Conservation (phyloP, 352 stramenopile species). For the Globisporangium radiosum region DNA sequence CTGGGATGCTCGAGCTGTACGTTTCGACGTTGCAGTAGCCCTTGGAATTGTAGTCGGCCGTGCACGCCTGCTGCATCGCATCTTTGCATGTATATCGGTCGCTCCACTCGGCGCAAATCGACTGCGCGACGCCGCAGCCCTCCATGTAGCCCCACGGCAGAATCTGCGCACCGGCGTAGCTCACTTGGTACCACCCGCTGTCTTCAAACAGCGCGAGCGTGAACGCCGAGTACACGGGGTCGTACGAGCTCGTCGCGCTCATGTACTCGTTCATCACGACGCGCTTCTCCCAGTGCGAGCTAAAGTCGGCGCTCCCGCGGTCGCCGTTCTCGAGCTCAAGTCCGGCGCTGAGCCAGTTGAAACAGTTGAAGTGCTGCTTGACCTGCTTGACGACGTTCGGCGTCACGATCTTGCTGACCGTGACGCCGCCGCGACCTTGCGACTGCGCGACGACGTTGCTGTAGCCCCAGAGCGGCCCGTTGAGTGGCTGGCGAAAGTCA, state of each 20-base stretch:
- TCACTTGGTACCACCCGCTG: slow-evolving; percentile 77
- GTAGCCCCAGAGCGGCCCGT: slow-evolving; percentile 51
- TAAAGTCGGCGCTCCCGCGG: slow-evolving; percentile 48
- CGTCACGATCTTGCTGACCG: slow-evolving; percentile 70
- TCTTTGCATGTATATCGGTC: slow-evolving; percentile 61
- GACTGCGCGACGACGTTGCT: slow-evolving; percentile 55
- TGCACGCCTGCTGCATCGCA: slow-evolving; percentile 37
- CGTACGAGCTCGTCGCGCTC: slow-evolving; percentile 69
- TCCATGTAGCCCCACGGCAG: slow-evolving; percentile 70
- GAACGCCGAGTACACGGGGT: slow-evolving; percentile 64
- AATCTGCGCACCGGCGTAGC: slow-evolving; percentile 45
- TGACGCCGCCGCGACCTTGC: slow-evolving; percentile 34
- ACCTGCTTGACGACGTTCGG: slow-evolving; percentile 53
- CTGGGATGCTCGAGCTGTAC: slow-evolving; percentile 62
- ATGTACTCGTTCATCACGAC: slow-evolving; percentile 82
- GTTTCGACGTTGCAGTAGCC: slow-evolving; percentile 69
- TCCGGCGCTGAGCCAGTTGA: slow-evolving; percentile 51
- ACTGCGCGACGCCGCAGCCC: slow-evolving; percentile 58
- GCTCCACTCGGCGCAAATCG: slow-evolving; percentile 61
- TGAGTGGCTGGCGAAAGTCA: slow-evolving; percentile 57
- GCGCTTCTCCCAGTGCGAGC: slow-evolving; percentile 81
- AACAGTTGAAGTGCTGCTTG: slow-evolving; percentile 77
- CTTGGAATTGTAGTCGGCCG: slow-evolving; percentile 57
- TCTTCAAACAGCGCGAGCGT: slow-evolving; percentile 78
- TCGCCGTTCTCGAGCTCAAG: slow-evolving; percentile 73